Conservation (phyloP, 805 yeast genomes). For the Lipomyces sp. region DNA sequence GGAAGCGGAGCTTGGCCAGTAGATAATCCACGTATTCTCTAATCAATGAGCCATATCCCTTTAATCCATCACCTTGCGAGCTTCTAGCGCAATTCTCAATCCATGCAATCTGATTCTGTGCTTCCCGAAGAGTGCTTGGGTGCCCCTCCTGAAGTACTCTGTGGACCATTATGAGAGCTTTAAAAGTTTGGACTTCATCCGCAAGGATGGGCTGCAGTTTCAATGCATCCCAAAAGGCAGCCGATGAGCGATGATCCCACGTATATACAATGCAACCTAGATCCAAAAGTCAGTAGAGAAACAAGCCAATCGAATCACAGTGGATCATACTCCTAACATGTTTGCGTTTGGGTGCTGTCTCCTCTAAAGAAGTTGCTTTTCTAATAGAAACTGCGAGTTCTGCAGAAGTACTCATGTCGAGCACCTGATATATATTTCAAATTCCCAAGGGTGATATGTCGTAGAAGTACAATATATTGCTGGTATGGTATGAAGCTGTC, state of each 20-base stretch:
- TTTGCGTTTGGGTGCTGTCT: slow-evolving; percentile 90
- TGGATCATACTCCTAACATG: slow-evolving; percentile 62
- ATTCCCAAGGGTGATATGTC: too few relatives aligned
- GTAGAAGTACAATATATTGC: too few relatives aligned
- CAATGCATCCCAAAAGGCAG: slow-evolving; percentile 75
- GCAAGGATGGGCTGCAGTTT: slow-evolving; percentile 74
- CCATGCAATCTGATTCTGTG: slow-evolving; percentile 73
- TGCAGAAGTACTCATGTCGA: slow-evolving; percentile 17
- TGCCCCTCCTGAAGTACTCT: slow-evolving; percentile 99
- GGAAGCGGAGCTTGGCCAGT: slow-evolving; percentile 73
- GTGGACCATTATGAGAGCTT: slow-evolving; percentile 79
- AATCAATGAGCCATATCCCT: slow-evolving; percentile 68
- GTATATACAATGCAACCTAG: slow-evolving; percentile 89
- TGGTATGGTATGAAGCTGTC: too few relatives aligned
- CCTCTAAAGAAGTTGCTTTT: slow-evolving; percentile 82
- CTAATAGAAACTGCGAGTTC: slow-evolving; percentile 52
- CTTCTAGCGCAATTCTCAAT: slow-evolving; percentile 64
- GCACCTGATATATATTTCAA: too few relatives aligned
- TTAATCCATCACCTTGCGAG: slow-evolving; percentile 42
- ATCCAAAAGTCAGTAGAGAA: background rate
- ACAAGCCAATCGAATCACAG: background rate
- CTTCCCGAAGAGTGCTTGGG: slow-evolving; percentile 75
- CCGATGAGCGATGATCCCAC: slow-evolving; percentile 88
- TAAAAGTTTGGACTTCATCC: slow-evolving; percentile 81
- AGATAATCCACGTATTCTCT: slow-evolving; percentile 71